These are phyloP conservation scores for Diphasiastrum complanatum DNA, from an alignment of 83 land plant genomes.

Conservation along the genomic window DNA sequence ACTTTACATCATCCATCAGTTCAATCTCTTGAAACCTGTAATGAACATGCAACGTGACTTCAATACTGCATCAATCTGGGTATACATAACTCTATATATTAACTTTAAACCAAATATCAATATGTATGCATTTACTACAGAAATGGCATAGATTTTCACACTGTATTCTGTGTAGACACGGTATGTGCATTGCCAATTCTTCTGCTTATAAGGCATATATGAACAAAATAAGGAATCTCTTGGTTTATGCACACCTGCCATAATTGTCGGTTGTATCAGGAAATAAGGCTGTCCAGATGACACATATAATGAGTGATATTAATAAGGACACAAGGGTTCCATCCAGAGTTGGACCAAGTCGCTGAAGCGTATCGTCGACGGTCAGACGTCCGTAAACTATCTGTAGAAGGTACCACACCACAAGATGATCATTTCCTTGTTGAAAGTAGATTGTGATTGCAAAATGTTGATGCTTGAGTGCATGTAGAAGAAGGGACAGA, in stretches of 20 bases:
- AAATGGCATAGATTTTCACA: too few species aligned
- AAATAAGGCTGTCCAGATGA: not conserved
- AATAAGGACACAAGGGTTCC: slow-evolving; percentile 1
- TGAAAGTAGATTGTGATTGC: not conserved
- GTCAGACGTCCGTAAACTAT: not conserved
- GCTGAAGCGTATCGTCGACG: not conserved
- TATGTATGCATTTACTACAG: too few species aligned
- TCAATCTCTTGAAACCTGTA: slow-evolving; percentile 2
- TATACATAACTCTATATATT: too few species aligned
- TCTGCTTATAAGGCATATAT: too few species aligned
- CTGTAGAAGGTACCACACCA: not conserved
- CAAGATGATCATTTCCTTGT: not conserved
- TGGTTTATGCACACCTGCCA: not conserved
- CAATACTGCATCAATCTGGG: too few species aligned
- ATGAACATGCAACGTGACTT: too few species aligned
- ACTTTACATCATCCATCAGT: too few species aligned
- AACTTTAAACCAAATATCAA: too few species aligned
- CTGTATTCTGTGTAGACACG: too few species aligned
- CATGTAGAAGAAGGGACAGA: too few species aligned
- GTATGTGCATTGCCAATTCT: too few species aligned
- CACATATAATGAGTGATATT: not conserved
- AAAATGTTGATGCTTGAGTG: too few species aligned
- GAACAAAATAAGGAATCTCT: not conserved
- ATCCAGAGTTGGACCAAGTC: slow-evolving; percentile 1
- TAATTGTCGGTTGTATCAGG: not conserved